A percentile compares a stretch with the other conserved stretches of the same genome.
Conservation (phyloP, 1,139 yeast genomes). For the Debaryomyces psychrophilus region DNA sequence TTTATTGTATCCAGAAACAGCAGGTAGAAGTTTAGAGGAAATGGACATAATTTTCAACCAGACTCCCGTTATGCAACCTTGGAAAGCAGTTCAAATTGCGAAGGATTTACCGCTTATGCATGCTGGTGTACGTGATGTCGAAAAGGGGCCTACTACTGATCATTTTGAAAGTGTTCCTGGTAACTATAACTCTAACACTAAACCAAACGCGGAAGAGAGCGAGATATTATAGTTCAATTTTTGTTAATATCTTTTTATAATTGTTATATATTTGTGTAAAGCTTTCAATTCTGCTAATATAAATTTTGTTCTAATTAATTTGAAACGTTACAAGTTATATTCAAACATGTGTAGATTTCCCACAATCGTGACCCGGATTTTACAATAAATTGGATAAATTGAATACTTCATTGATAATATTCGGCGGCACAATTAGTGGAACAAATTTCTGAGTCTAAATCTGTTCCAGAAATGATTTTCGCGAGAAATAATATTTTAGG, state of each 20-base stretch:
- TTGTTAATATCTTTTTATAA: neutral
- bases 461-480: neutral
- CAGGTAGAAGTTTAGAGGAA: conserved; percentile 50
- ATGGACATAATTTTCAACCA: conserved; percentile 43
- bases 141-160: conserved; percentile 15
- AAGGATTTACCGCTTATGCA: conserved; percentile 33
- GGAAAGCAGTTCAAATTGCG: conserved; percentile 45
- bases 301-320: neutral
- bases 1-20: conserved; percentile 51
- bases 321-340: neutral
- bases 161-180: conserved; percentile 15
- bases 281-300: neutral
- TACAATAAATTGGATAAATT: no score
- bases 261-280: neutral
- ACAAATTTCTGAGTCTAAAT: neutral
- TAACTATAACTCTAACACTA: neutral
- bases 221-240: conserved; percentile 2
- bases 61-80: conserved; percentile 38
- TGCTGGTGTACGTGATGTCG: conserved; percentile 7
- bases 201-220: neutral
- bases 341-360: neutral
- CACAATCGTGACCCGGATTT: neutral
- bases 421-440: neutral
- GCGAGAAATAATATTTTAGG: neutral
- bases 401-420: neutral